These are phyloP conservation scores for Chlorella sorokiniana DNA, from an alignment of 139 green algal species.

Conservation along the genomic window DNA sequence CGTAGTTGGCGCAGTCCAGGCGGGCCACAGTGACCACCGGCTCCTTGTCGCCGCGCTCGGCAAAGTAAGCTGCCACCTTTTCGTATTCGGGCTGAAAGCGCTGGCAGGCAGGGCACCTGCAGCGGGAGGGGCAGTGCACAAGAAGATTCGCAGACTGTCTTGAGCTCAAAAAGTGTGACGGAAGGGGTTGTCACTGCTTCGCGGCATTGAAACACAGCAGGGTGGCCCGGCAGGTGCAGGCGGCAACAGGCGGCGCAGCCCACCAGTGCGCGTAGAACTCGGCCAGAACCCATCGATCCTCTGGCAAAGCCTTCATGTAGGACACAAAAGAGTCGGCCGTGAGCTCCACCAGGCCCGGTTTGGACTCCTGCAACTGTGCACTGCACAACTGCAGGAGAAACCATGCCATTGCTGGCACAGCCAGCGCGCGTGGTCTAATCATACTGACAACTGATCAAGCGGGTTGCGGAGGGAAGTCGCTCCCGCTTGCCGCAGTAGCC, in stretches of 20 bases:
- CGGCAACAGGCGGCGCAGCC: neutral
- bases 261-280: conserved; percentile 50
- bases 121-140: neutral
- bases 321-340: neutral
- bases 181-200: neutral
- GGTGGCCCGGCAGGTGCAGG: neutral
- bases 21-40: conserved; percentile 52
- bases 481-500: no score
- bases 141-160: neutral
- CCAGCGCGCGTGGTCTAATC: neutral
- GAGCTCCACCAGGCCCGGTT: conserved; percentile 25
- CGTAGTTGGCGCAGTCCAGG: conserved; percentile 61
- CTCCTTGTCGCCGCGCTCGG: conserved; percentile 19
- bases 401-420: neutral
- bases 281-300: conserved; percentile 29
- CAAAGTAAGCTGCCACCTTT: conserved; percentile 52
- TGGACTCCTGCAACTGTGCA: neutral
- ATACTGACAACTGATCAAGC: neutral
- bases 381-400: neutral
- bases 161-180: neutral
- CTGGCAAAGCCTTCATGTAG: neutral
- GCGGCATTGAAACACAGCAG: neutral
- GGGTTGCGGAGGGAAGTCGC: no score
- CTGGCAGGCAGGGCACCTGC: conserved; percentile 61
- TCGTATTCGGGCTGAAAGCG: conserved; percentile 64